These are phyloP conservation scores for Coprinopsis strossmayeri DNA, from an alignment of 768 basidiomycete species.

Conservation along the genomic window DNA sequence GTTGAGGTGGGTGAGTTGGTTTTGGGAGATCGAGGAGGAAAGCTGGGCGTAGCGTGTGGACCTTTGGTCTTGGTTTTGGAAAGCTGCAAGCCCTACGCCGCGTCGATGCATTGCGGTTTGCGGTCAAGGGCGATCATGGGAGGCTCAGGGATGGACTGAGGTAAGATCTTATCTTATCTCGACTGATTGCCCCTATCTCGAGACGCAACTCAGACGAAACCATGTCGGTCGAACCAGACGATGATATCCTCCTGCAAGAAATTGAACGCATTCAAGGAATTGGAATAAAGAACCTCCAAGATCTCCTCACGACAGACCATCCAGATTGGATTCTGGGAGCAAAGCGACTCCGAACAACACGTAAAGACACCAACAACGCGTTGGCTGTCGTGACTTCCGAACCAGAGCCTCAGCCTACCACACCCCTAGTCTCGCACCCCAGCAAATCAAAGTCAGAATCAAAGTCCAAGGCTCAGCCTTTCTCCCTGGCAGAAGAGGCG, in stretches of 20 bases:
- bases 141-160: neutral
- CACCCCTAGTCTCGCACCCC: no score
- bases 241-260: neutral
- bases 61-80: slow-evolving; percentile 82
- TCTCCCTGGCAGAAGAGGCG: no score
- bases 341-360: slow-evolving; percentile 7
- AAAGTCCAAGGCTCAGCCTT: no score
- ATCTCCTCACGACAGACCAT: slow-evolving; percentile 5
- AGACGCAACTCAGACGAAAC: neutral
- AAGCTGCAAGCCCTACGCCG: slow-evolving; percentile 83
- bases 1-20: slow-evolving; percentile 74
- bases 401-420: no score
- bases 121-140: no score
- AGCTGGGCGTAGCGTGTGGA: slow-evolving; percentile 77
- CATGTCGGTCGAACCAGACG: neutral
- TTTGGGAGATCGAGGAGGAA: slow-evolving; percentile 67
- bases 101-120: slow-evolving; percentile 75
- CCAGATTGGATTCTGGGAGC: slow-evolving; percentile 4
- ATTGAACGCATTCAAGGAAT: neutral
- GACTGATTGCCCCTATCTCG: neutral
- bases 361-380: neutral
- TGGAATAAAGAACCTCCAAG: slow-evolving; percentile 5
- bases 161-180: neutral
- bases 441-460: no score
- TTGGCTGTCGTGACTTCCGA: neutral